Evolutionary conservation across 208 protist species (phyloP), one percentile per base, ranked within the genome.

Genomic region (Acanthamoeba triangularis): DNA sequence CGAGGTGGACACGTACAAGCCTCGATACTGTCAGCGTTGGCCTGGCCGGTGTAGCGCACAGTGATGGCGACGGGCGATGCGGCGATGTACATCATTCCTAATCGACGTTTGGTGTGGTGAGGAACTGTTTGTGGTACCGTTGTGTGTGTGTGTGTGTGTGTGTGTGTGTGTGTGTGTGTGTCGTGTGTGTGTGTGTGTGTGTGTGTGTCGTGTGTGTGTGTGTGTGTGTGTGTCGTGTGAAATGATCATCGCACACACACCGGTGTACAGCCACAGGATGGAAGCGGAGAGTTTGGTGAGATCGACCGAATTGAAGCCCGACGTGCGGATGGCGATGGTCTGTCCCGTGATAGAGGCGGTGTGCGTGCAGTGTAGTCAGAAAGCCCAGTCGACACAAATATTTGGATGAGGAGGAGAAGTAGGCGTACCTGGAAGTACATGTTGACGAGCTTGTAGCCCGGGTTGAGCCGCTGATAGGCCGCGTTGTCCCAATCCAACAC

Each of bases 11-110:
- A 1, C 49, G 49, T 11, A 54, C 49, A 0, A 1, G 49, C 14
- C 49, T 20, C 49, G 49, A 54, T 11, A 6, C 49, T 54, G 49
- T 54, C 49, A 41, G 1, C 37, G 6, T 54, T 54, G 13, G 49
- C 49, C 13, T 18, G 49, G 8, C 54, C 16, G 90, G 90, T 85
- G 30, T 94, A 85, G 49, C 90, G 61, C 67, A 94, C 7, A 0
- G 90, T 94, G 67, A 94, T 84, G 67, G 30, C 52, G 0, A 84
- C 52, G 0, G 90, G 90, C 28, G 69, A 67, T 3, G 90, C 90
- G 16, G 90, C 5, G 30, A 94, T 84, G 90, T 94, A 94, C 90
- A 94, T 94, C 90, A 94, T 85, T 6, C 65, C 90, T 74, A 37
- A 4, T 10, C 18, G 10, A 74, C 25, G 65, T 10, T 5, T 54